Conservation (phyloP, 2,329 filamentous ascomycete species). For the Leptosphaerulina australis region DNA sequence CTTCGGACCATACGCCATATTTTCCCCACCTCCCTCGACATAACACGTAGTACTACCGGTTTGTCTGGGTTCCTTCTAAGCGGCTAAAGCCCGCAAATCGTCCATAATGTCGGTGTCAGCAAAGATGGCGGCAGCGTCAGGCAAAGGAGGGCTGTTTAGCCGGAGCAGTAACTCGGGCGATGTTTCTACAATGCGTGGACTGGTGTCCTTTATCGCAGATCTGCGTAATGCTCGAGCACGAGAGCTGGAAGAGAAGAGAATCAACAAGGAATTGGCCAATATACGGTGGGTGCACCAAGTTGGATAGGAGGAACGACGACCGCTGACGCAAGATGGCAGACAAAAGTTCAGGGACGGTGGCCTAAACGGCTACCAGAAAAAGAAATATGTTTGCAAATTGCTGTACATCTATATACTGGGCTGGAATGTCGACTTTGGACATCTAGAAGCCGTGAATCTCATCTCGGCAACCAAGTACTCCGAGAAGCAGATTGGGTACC, state of each 20-base stretch:
- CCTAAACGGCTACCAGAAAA: conserved; percentile 96
- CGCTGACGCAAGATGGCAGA: conserved; percentile 51
- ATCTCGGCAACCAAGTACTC: conserved; percentile 97
- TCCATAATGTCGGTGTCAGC: conserved; percentile 36
- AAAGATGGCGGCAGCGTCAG: conserved; percentile 49
- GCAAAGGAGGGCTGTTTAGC: conserved; percentile 49
- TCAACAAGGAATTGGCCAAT: conserved; percentile 99
- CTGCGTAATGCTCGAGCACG: conserved; percentile 91
- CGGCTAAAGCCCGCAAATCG: conserved; percentile 42
- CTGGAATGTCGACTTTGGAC: conserved; percentile 98
- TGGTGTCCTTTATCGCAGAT: conserved; percentile 98
- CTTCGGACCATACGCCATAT: conserved; percentile 19
- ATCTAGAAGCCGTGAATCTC: conserved; percentile 96
- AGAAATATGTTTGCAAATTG: conserved; percentile 99
- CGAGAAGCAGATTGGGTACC: conserved; percentile 98
- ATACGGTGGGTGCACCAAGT: conserved; percentile 67
- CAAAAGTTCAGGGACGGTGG: conserved; percentile 98
- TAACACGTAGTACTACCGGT: conserved; percentile 20
- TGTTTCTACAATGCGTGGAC: conserved; percentile 57
- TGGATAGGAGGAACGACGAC: conserved; percentile 8
- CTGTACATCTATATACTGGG: conserved; percentile 99
- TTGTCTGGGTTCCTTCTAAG: conserved; percentile 37
- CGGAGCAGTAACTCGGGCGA: conserved; percentile 49
- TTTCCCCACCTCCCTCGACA: conserved; percentile 4
- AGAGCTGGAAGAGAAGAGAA: conserved; percentile 97